Evolutionary conservation across 208 protist genomes (phyloP).

Genomic region (Crithidia fasciculata): DNA sequence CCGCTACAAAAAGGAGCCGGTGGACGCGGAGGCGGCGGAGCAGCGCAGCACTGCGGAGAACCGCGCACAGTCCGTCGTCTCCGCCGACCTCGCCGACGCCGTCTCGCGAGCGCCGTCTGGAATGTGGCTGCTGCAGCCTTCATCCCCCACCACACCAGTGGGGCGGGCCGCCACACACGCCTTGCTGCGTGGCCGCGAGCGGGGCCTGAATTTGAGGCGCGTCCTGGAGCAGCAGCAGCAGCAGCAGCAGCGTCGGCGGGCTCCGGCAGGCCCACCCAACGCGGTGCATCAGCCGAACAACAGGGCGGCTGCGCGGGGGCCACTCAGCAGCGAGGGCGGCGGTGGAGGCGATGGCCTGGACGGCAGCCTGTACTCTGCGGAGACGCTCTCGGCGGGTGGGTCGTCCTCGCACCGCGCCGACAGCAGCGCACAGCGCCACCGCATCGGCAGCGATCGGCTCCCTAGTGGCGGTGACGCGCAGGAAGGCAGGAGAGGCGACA

Average conservation of each 20-base stretch:
- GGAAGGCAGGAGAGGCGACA: not conserved
- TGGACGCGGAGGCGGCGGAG: not conserved
- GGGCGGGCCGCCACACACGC: not conserved
- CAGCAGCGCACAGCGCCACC: not conserved
- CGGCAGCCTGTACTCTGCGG: conserved; percentile 23
- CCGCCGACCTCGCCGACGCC: conserved; percentile 24
- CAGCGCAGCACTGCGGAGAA: conserved; percentile 1
- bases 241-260: conserved; percentile 26
- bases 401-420: not conserved
- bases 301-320: not conserved
- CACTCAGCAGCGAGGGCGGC: not conserved
- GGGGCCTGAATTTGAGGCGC: conserved; percentile 24
- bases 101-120: conserved; percentile 16
- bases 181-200: conserved; percentile 14
- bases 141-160: conserved; percentile 9
- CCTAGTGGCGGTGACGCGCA: not conserved
- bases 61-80: conserved; percentile 18
- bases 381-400: conserved; percentile 7
- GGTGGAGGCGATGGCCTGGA: conserved; percentile 2
- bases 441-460: not conserved
- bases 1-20: not conserved
- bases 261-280: not conserved
- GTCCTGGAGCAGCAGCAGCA: conserved; percentile 31
- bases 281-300: not conserved
- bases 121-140: conserved; percentile 11